phyloP scores from a whole-genome alignment of 352 stramenopile species.

The Pythium aphanidermatum region DNA sequence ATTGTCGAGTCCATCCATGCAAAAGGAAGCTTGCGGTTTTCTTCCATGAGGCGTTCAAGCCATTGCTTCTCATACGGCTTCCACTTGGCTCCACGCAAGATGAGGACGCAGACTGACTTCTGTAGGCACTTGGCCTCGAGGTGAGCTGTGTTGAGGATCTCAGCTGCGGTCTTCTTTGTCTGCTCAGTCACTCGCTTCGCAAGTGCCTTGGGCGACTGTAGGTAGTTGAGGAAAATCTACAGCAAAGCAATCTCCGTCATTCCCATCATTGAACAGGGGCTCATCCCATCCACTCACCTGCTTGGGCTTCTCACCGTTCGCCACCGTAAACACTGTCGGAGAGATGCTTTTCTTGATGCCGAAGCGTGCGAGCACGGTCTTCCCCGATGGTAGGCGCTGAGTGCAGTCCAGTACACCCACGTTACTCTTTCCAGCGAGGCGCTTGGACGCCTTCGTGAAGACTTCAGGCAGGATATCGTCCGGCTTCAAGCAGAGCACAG shows the following conservation, averaged over 20 bases:
- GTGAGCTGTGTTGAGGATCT: constrained; percentile 66
- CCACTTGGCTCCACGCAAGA: constrained; percentile 56
- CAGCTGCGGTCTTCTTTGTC: constrained; percentile 44
- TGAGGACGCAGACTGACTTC: constrained; percentile 51
- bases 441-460: constrained; percentile 57
- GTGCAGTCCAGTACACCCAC: constrained; percentile 73
- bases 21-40: constrained; percentile 58
- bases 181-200: constrained; percentile 46
- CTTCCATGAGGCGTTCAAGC: constrained; percentile 51
- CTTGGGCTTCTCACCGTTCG: constrained; percentile 68
- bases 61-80: constrained; percentile 63
- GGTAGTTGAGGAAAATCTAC: constrained; percentile 56
- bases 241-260: not conserved
- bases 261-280: not conserved
- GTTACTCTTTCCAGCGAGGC: constrained; percentile 45
- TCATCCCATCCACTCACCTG: constrained; percentile 26
- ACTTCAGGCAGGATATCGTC: constrained; percentile 68
- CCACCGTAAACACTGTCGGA: constrained; percentile 74
- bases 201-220: constrained; percentile 54
- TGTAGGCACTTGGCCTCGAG: constrained; percentile 60
- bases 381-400: constrained; percentile 48
- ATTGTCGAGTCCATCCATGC: constrained; percentile 62
- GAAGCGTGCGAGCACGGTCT: constrained; percentile 57
- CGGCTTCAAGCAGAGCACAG: constrained; percentile 64
- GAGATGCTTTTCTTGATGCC: constrained; percentile 50